Evolutionary conservation across 139 green algal species (phyloP), one percentile per base, ranked within the genome.

Genomic region (Penium margaritaceum): DNA sequence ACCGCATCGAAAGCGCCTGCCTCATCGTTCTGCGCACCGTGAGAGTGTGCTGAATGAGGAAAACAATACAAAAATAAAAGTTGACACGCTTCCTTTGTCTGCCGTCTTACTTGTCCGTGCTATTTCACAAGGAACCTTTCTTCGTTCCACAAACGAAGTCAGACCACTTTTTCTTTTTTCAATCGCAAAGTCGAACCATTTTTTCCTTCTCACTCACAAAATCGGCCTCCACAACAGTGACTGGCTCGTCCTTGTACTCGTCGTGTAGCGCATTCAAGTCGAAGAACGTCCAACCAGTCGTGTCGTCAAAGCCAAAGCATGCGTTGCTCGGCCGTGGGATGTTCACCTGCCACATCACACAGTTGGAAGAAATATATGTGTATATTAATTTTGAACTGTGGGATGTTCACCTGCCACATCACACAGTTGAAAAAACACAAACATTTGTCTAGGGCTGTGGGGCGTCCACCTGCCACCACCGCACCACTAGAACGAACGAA

Each of bases 221-320:
- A 53, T 84, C 77, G 1, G 55, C 78, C 34, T 81, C 72, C 32
- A 84, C 67, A 19, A 84, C 78, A n/a, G 57, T 78, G 27, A 64
- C 65, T 17, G 39, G 36, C 39, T 73, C 63, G 38, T 70, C 73
- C 6, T 19, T 27, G 37, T 73, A 84, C 74, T 84, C 78, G 34
- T 67, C 75, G 27, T 81, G 75, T n/a, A 84, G 46, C 19, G 62
- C 64, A 63, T 84, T 84, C 2, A 84, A 74, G 55, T 84, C 69
- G 30, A 84, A 84, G 63, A 84, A 84, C 24, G 78, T 84, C 63
- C 72, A 83, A 12, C 74, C 78, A 19, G 68, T 71, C 44, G 41
- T 72, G 36, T 41, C 36, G 44, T 77, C 71, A 55, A 84, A 79
- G 2, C 55, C 65, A 38, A 82, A 77, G 41, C 72, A 79, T 2